Conservation (phyloP, 2,329 filamentous ascomycete genomes). For the Trichophyton schoenleinii region DNA sequence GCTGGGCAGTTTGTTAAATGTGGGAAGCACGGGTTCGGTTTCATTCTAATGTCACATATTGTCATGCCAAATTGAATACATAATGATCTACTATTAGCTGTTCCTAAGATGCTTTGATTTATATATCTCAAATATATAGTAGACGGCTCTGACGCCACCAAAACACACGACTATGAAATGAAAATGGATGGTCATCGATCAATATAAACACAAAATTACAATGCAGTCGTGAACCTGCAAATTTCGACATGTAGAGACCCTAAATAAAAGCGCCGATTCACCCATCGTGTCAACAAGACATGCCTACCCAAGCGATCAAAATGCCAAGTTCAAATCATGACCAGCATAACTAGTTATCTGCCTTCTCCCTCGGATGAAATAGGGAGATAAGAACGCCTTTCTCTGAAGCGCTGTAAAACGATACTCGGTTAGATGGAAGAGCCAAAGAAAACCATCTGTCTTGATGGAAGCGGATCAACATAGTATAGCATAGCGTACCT, state of each 20-base stretch:
- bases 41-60: not conserved
- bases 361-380: not conserved
- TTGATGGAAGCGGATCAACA: not conserved
- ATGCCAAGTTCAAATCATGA: not conserved
- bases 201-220: not conserved
- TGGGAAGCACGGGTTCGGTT: not conserved
- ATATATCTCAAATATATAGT: not conserved
- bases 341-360: not conserved
- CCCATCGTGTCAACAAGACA: not conserved
- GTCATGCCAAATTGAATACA: too few species aligned
- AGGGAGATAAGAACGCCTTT: slow-evolving; percentile 1
- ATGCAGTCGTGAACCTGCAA: not conserved
- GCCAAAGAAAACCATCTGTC: not conserved
- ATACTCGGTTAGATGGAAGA: not conserved
- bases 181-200: not conserved
- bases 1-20: not conserved
- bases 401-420: not conserved
- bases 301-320: slow-evolving; percentile 1
- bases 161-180: not conserved
- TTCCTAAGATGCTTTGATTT: not conserved
- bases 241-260: not conserved
- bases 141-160: not conserved
- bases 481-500: slow-evolving; percentile 27
- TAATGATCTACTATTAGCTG: not conserved
- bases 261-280: not conserved